Base-by-base conservation (phyloP, 1,139 yeast species). In the Protomyces arabidopsidicola region DNA sequence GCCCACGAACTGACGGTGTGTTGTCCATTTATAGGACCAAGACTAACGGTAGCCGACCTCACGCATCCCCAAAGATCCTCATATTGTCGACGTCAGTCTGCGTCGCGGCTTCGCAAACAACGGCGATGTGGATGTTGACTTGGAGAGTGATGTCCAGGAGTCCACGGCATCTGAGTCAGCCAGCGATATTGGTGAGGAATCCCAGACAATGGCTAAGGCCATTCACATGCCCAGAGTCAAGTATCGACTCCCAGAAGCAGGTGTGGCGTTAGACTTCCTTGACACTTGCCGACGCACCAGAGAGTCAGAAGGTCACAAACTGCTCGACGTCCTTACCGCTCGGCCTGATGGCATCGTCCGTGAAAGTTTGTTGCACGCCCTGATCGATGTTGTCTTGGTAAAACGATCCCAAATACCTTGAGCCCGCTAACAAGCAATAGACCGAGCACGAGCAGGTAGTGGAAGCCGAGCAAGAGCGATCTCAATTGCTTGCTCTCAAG, bases 241-340 rank as follows among this genome's bases (percentile, higher is more conserved):
- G 0, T 87, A 85, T 72, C 77, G 87, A 65, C 68, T 90, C 1
- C 88, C 90, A 0, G 96, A 90, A 69, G 80, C 80, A 56, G 87
- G 90, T 70, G 79, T 93, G 3, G 75, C 87, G 56, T 75, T 90
- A 38, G 96, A 91, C 73, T 93, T 93, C 72, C 74, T 88, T 45
- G 83, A 83, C 56, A 48, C 55, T n/a, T 58, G 55, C 52, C n/a
- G 36, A n/a, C 52, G 58, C 24, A 34, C 10, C n/a, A 22, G 14
- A 12, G 36, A 60, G 20, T 16, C 16, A 5, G 48, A 42, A 16
- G 45, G 34, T 12, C 10, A 24, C 3, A 52, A 60, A 38, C 53
- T 54, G 10, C 20, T 27, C 8, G 52, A 24, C 9, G 34, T 59
- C 12, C 18, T 35, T 8, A 20, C 38, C 14, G 35, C 34, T 12